Evolutionary conservation across 805 yeast species (phyloP), one percentile per base, ranked within the genome.

Genomic region (Candida piceae): DNA sequence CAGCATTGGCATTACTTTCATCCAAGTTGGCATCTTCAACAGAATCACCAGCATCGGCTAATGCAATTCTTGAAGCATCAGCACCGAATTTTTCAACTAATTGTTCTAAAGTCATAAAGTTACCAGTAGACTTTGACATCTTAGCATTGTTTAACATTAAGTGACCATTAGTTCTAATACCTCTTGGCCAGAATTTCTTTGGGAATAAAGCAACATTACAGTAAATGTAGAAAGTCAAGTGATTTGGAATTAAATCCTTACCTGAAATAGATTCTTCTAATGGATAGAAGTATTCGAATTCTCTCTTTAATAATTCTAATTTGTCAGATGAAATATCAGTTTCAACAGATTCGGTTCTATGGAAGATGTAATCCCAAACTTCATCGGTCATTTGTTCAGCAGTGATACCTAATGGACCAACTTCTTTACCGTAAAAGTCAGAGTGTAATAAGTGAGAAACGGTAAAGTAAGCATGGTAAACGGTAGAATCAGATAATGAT

Each of bases 11-110:
- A 57, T 81, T 89, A 42, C 87, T 69, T 67, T 93, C 98, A 56
- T 93, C 98, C 57, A 93, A 85, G 70, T 93, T 93, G 36, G 98
- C 98, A 64, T 93, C 98, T 67, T 93, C 98, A 49, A 88, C 78
- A 29, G 93, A 72, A 61, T 93, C 98, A 70, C 98, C 98, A 35
- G 97, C 96, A 69, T 93, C 98, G 31, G 97, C 98, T 48, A 93
- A 70, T 5, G 98, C 97, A 61, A 93, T 85, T 72, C 98, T 84
- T 9, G 96, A 71, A 29, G 97, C 97, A 63, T 93, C 98, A 35
- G 97, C 95, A 63, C 98, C 98, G 51, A 80, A 93, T 66, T 93
- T 93, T 52, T 78, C 72, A 42, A 81, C 80, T 59, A 84, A 75
- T 62, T 93, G 87, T 52, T 80, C 75, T 62, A 93, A 70, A 35